Evolutionary conservation across 495 filamentous ascomycete species (phyloP), one percentile per base, ranked within the genome.

Genomic region (Podospora anserina): DNA sequence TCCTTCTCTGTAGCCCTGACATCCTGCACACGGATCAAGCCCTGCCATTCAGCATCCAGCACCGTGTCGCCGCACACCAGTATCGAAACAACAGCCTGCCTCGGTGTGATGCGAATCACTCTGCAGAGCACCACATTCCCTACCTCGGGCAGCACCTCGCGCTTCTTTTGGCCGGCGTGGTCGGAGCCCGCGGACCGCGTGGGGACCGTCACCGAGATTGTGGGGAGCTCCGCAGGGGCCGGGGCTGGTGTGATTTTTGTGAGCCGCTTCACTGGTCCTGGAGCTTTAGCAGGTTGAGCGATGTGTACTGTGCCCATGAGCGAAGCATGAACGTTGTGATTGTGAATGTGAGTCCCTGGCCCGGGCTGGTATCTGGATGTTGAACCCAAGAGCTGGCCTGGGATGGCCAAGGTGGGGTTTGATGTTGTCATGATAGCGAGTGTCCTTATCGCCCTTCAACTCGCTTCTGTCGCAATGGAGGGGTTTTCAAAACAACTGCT

Each of bases 1-100:
- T 99, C 95, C 81, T 97, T 97, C 85, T 99, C 95, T 54, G 94
- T 96, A 19, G 92, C 93, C 64, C 95, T 84, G 15, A 99, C 91
- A 74, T 99, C 95, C 79, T 98, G 94, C 69, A 88, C 88, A 9
- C 94, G 84, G 58, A 87, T 86, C 28, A 88, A 70, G 23, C 85
- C 87, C 78, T 85, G 82, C 82, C 86, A 87, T 75, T 87, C 85
- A 30, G 85, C 84, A 67, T 91, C 87, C 30, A 85, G 66, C 49
- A 87, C 80, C 3, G 83, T 84, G 56, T 90, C 90, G 59, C 89
- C 86, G 18, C 94, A 88, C 55, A 92, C 88, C 30, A 95, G 82
- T 65, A 99, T 97, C 19, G 87, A 89, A 28, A 96, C 88, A 26
- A 89, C 88, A 5, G 91, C 95, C 79, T 96, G 91, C 57, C 90